Conservation (phyloP, 345 rosid species). For the Lepidium didymum region DNA sequence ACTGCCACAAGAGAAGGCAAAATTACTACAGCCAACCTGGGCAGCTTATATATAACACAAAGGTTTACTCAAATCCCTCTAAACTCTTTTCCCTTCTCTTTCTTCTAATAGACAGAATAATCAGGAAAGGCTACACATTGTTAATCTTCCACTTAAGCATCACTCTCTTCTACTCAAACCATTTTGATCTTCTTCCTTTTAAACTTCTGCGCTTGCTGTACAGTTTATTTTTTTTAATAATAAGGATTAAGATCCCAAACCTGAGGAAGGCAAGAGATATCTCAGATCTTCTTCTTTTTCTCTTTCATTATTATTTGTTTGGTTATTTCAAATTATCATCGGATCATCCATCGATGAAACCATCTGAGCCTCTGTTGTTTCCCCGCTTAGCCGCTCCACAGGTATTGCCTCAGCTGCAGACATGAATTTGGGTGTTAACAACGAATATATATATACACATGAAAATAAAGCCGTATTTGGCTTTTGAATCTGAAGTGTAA, state of each 20-base stretch:
- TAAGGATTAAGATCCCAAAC: neutral
- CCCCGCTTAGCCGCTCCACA: slow-evolving; percentile 37
- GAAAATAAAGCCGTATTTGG: neutral
- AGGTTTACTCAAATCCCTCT: slow-evolving; percentile 22
- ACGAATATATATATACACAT: neutral
- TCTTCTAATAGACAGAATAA: slow-evolving; percentile 28
- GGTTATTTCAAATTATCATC: slow-evolving; percentile 48
- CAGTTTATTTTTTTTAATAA: neutral
- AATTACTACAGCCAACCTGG: slow-evolving; percentile 87
- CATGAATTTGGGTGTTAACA: neutral
- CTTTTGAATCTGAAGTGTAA: neutral
- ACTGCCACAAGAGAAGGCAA: slow-evolving; percentile 96
- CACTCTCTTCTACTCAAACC: neutral
- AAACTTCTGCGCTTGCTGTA: slow-evolving; percentile 16
- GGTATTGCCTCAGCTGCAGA: slow-evolving; percentile 49
- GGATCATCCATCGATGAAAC: slow-evolving; percentile 63
- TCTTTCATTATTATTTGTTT: neutral
- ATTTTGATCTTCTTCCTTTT: neutral
- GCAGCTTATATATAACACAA: slow-evolving; percentile 59
- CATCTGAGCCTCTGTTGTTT: slow-evolving; percentile 52
- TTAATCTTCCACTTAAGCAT: slow-evolving; percentile 1
- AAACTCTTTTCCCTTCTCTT: neutral
- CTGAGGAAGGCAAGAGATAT: slow-evolving; percentile 15
- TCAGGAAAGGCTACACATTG: slow-evolving; percentile 22
- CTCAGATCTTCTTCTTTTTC: slow-evolving; percentile 26